These are phyloP conservation scores for Suillus alpinus DNA, from an alignment of 768 basidiomycete genomes.

Conservation along the genomic window DNA sequence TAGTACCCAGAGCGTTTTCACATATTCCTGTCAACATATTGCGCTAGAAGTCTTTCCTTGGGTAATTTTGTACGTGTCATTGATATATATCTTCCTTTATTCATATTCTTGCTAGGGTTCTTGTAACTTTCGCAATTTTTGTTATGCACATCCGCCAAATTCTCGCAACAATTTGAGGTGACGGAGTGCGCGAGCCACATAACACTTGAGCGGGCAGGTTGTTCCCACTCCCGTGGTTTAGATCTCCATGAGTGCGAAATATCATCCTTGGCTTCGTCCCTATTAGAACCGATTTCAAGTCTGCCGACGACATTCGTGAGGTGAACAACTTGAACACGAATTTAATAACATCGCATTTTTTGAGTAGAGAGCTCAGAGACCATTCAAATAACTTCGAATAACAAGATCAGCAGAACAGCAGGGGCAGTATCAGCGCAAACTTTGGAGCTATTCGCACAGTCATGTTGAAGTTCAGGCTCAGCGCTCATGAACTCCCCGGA, in stretches of 20 bases:
- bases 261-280: not conserved
- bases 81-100: not conserved
- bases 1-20: constrained; percentile 42
- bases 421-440: no score
- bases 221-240: not conserved
- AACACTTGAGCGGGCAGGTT: constrained; percentile 25
- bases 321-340: no score
- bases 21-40: constrained; percentile 75
- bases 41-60: constrained; percentile 75
- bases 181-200: constrained; percentile 60
- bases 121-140: constrained; percentile 60
- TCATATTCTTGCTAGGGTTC: constrained; percentile 42
- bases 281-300: no score
- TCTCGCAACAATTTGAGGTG: constrained; percentile 56
- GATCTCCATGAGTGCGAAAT: not conserved
- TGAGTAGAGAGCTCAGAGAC: no score
- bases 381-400: no score
- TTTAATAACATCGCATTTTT: no score
- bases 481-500: no score
- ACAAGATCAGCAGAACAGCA: no score
- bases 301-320: no score
- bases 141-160: constrained; percentile 61
- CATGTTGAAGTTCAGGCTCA: no score
- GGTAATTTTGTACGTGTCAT: constrained; percentile 59
- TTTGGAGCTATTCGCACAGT: no score